These are phyloP conservation scores for Alternaria sp. DNA, from an alignment of 2,329 filamentous ascomycete species.

Conservation along the genomic window DNA sequence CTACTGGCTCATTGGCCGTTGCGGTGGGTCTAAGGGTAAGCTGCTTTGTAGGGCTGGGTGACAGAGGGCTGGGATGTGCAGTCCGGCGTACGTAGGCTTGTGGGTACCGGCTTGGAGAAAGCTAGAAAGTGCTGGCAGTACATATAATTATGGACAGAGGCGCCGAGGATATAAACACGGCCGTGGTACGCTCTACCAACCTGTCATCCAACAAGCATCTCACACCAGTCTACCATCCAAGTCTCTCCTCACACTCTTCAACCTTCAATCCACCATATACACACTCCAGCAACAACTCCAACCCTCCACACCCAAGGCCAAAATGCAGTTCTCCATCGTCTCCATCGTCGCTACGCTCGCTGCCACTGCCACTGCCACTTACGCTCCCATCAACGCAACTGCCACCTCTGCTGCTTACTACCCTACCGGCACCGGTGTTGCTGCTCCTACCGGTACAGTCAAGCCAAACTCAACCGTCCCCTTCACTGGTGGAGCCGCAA, in stretches of 20 bases:
- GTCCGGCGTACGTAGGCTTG: slow-evolving; percentile 22
- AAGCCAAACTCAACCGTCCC: slow-evolving; percentile 31
- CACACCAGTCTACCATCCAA: slow-evolving; percentile 1
- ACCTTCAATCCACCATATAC: background rate
- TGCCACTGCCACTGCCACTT: slow-evolving; percentile 39
- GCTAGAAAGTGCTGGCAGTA: slow-evolving; percentile 10
- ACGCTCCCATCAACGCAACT: slow-evolving; percentile 38
- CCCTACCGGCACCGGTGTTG: slow-evolving; percentile 39
- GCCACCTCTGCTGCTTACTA: slow-evolving; percentile 29
- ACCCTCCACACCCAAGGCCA: slow-evolving; percentile 20
- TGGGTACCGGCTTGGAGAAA: slow-evolving; percentile 14
- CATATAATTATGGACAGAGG: slow-evolving; percentile 8
- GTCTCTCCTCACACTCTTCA: background rate
- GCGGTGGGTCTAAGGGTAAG: slow-evolving; percentile 15
- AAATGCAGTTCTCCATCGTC: slow-evolving; percentile 47
- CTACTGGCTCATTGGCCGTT: slow-evolving; percentile 11
- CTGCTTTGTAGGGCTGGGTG: slow-evolving; percentile 16
- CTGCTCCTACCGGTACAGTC: slow-evolving; percentile 21
- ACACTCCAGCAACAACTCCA: background rate
- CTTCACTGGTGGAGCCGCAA: slow-evolving; percentile 41
- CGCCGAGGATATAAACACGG: slow-evolving; percentile 18
- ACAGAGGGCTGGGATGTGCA: slow-evolving; percentile 21
- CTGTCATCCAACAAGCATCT: slow-evolving; percentile 6
- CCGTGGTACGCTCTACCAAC: background rate
- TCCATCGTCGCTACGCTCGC: slow-evolving; percentile 37